These are phyloP conservation scores for Aspergillus latus DNA, from an alignment of 2,329 filamentous ascomycete genomes.

Conservation along the genomic window DNA sequence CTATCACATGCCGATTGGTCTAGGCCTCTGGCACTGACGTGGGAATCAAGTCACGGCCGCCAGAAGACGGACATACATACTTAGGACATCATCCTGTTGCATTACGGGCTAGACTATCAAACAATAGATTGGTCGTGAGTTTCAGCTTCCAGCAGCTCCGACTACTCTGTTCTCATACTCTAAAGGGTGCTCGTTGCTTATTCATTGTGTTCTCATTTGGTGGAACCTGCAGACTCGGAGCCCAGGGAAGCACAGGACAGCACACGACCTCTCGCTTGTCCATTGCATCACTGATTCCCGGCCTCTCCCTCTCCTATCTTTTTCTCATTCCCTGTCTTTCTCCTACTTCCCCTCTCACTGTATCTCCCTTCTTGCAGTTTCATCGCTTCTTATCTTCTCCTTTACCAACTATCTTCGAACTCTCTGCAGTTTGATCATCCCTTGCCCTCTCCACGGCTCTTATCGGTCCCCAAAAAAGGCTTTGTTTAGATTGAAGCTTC, in stretches of 20 bases:
- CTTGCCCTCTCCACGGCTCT: constrained; percentile 13
- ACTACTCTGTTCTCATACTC: neutral
- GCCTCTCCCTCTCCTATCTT: constrained; percentile 15
- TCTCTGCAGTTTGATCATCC: constrained; percentile 11
- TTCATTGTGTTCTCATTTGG: constrained; percentile 1
- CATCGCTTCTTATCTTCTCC: constrained; percentile 20
- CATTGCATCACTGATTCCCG: constrained; percentile 22
- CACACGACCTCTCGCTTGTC: constrained; percentile 22
- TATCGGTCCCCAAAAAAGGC: constrained; percentile 10
- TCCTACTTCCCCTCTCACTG: constrained; percentile 19
- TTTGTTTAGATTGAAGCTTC: constrained; percentile 17
- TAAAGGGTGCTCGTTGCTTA: neutral
- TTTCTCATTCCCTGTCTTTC: constrained; percentile 8
- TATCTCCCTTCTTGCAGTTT: constrained; percentile 7
- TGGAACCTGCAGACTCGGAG: constrained; percentile 13
- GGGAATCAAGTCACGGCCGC: constrained; percentile 4
- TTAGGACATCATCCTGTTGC: neutral
- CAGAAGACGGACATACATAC: neutral
- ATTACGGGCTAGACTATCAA: neutral
- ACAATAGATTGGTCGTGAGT: neutral
- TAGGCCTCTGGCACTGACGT: constrained; percentile 5
- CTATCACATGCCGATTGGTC: constrained; percentile 16
- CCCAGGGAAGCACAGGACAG: constrained; percentile 22
- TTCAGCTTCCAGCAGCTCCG: neutral
- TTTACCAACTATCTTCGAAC: constrained; percentile 6